phyloP scores from a whole-genome alignment of 108 stramenopile species.

The Skeletonema menzelii region DNA sequence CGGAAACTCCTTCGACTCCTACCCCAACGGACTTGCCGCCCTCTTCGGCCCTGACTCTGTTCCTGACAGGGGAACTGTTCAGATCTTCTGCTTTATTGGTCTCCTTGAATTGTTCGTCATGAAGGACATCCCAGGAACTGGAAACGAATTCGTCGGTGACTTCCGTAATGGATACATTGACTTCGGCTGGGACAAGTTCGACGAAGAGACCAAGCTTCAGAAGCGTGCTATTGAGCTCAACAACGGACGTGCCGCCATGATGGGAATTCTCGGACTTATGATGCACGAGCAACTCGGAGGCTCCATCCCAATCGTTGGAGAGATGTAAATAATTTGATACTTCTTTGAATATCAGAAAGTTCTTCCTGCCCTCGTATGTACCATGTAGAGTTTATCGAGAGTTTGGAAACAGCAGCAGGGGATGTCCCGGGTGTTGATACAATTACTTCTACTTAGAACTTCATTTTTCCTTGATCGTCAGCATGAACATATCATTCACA shows the following conservation, averaged over 20 bases:
- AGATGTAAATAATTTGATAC: slow-evolving; percentile 23
- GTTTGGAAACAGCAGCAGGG: background rate
- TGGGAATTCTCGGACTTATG: slow-evolving; percentile 67
- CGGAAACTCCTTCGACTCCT: slow-evolving; percentile 62
- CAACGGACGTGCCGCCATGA: slow-evolving; percentile 63
- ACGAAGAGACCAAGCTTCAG: slow-evolving; percentile 24
- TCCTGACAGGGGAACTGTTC: slow-evolving; percentile 51
- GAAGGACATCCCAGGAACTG: slow-evolving; percentile 59
- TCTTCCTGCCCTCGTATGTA: background rate
- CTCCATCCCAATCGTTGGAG: slow-evolving; percentile 30
- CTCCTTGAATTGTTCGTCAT: slow-evolving; percentile 74
- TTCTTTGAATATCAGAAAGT: background rate
- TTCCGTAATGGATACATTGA: slow-evolving; percentile 72
- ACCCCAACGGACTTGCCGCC: slow-evolving; percentile 64
- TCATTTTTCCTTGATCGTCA: slow-evolving; percentile 2
- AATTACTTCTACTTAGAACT: background rate
- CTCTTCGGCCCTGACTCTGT: slow-evolving; percentile 49
- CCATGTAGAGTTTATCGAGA: background rate
- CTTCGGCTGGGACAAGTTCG: slow-evolving; percentile 35
- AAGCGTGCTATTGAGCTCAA: slow-evolving; percentile 70
- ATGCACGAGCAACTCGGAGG: slow-evolving; percentile 57
- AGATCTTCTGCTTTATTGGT: slow-evolving; percentile 62
- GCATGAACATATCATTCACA: too few relatives aligned
- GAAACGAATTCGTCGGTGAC: slow-evolving; percentile 70
- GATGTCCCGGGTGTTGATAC: background rate